Evolutionary conservation across 768 basidiomycete species (phyloP).

Genomic region (Ephemerocybe angulata): DNA sequence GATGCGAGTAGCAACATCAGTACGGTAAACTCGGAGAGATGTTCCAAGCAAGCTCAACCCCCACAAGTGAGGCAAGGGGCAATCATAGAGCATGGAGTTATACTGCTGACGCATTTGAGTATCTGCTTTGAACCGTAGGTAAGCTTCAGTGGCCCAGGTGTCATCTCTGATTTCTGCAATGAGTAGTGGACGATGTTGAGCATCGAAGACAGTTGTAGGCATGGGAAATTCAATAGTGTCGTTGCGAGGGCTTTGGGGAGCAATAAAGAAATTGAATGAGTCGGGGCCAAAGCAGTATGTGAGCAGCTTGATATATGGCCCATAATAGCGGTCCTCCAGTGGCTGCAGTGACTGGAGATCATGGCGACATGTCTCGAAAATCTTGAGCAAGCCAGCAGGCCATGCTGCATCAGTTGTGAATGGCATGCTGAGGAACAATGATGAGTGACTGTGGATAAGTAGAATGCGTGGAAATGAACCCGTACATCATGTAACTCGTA

Average conservation of each 20-base stretch:
- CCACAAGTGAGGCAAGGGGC: constrained; percentile 28
- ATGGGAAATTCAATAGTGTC: constrained; percentile 17
- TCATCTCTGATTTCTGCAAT: constrained; percentile 32
- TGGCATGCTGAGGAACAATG: constrained; percentile 11
- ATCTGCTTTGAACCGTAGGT: constrained; percentile 28
- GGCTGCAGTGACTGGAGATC: constrained; percentile 13
- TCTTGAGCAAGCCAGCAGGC: constrained; percentile 28
- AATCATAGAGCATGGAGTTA: constrained; percentile 25
- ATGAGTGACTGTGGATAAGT: not conserved
- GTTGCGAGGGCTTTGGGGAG: constrained; percentile 25
- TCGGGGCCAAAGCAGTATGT: constrained; percentile 30
- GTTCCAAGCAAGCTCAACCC: constrained; percentile 34
- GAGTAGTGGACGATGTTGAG: constrained; percentile 27
- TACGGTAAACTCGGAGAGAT: constrained; percentile 35
- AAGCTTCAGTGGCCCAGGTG: constrained; percentile 20
- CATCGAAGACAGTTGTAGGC: constrained; percentile 29
- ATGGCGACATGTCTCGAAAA: constrained; percentile 26
- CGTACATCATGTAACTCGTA: no score
- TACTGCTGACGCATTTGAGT: constrained; percentile 27
- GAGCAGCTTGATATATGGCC: constrained; percentile 36
- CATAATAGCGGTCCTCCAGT: constrained; percentile 31
- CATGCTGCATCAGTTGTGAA: constrained; percentile 17
- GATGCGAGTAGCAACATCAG: constrained; percentile 20
- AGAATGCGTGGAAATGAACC: no score
- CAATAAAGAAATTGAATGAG: constrained; percentile 28